Base-by-base conservation (phyloP, 192 early-diverging fungal genomes). In the Coemansia sp. region DNA sequence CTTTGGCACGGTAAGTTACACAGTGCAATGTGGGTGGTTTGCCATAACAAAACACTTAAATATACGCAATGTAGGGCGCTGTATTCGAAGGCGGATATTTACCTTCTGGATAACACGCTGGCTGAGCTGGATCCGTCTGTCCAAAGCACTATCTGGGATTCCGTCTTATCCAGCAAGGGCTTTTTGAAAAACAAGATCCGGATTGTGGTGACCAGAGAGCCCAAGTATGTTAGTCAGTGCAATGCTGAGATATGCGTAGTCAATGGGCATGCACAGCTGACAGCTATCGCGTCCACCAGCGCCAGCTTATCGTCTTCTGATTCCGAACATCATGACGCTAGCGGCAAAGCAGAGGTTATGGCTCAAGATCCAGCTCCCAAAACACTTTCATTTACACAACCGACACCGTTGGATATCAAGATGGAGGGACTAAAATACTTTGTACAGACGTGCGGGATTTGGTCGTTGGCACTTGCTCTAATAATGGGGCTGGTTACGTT, bases 71-170 rank as follows among this genome's bases (percentile, higher is more conserved):
- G 17, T 18, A 85, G 94, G 14, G 80, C 86, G 8, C 63, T 89
- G 0, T 93, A 96, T 72, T 66, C 60, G 10, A 71, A 89, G 58
- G 76, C 84, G 17, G 89, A 93, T 30, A 87, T 93, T 45, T 81
- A 87, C 8, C 61, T 94, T 1, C 58, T 94, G 18, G 92, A 93
- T 53, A 89, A 90, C 53, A 85, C 88, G 6, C 76, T 97, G 40
- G 79, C 82, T 47, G 89, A 88, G 14, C 88, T 95, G 0, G 93
- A 96, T 65, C 81, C 81, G 3, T 63, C 68, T 39, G 81, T 82
- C 3, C 73, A 76, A 36, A 62, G 55, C 12, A 71, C 83, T 31
- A 70, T 91, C 11, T 93, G 93, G 81, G 78, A 91, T 47, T 62
- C 81, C 44, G 58, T 71, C 40, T 17, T 81, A 46, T 75, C 64